Conservation (phyloP, 2,329 filamentous ascomycete genomes). For the Shiraia sp. region DNA sequence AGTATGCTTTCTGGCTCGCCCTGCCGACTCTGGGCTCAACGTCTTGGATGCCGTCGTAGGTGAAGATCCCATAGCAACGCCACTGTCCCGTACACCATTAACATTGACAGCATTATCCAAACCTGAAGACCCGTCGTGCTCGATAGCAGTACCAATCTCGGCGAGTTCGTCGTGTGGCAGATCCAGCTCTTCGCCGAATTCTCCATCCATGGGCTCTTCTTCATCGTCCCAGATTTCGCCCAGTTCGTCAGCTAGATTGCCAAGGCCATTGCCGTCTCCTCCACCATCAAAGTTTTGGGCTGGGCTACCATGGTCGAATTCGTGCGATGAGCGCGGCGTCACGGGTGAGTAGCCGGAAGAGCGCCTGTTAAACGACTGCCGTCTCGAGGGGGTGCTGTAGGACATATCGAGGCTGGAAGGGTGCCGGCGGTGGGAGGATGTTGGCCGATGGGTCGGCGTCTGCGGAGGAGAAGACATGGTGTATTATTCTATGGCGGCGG, state of each 20-base stretch:
- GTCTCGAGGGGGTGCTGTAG: slow-evolving; percentile 40
- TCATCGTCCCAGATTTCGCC: slow-evolving; percentile 72
- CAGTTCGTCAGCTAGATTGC: slow-evolving; percentile 80
- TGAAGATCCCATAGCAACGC: slow-evolving; percentile 50
- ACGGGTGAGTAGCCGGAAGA: slow-evolving; percentile 53
- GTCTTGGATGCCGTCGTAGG: slow-evolving; percentile 34
- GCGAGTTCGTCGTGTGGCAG: slow-evolving; percentile 23
- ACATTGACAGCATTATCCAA: slow-evolving; percentile 15
- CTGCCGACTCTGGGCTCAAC: slow-evolving; percentile 45
- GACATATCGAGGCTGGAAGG: slow-evolving; percentile 50
- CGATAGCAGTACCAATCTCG: slow-evolving; percentile 37
- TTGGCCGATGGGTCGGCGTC: slow-evolving; percentile 44
- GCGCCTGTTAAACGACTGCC: slow-evolving; percentile 45
- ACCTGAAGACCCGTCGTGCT: slow-evolving; percentile 39
- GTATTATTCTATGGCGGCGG: slow-evolving; percentile 5
- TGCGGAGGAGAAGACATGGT: slow-evolving; percentile 49
- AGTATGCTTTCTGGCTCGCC: slow-evolving; percentile 42
- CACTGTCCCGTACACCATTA: slow-evolving; percentile 50
- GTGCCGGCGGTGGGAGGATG: slow-evolving; percentile 44
- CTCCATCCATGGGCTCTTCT: slow-evolving; percentile 57
- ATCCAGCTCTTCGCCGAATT: slow-evolving; percentile 42
- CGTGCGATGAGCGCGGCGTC: slow-evolving; percentile 47
- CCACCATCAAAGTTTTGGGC: slow-evolving; percentile 44
- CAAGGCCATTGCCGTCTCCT: slow-evolving; percentile 61
- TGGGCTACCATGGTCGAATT: slow-evolving; percentile 45